Base-by-base conservation (phyloP, 805 yeast genomes). In the Saturnispora bothae region DNA sequence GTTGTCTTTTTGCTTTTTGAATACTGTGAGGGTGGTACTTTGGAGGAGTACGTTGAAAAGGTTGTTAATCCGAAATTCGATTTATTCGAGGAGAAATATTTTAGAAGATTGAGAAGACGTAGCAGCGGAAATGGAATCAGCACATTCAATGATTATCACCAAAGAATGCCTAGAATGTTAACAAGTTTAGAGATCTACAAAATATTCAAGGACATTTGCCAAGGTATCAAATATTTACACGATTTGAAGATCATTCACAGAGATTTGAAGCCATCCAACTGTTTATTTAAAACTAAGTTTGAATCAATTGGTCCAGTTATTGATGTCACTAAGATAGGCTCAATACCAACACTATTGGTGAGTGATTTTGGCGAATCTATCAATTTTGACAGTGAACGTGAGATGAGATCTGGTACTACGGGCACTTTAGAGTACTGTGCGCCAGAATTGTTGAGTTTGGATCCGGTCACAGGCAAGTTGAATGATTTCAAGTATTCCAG, bases 341-440 rank as follows among this genome's bases (percentile, higher is more conserved):
- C 44, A 19, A 62, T 78, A 10, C 95, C 95, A 0, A 70, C 67
- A n/a, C 72, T 83, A 2, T 64, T 84, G 12, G 88, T 86, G 10
- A 78, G 94, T 31, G 96, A 86, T 59, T 81, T 86, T 55, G 96
- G 96, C 3, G 96, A 86, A 55, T 83, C 92, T 5, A 83, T 81
- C 46, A 64, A 81, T 45, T 78, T 78, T 38, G 85, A 89, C 12
- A 74, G 69, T 18, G 36, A 34, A 28, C 29, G 34, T 34, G 32
- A 34, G n/a, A 38, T 32, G 21, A 77, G 88, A 1, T 77, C 86
- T 4, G 96, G 96, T 0, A 72, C 77, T 31, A 86, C 96, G 0
- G 96, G 96, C 0, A 86, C 96, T 0, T 51, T 85, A 6, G 96
- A 85, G 50, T 86, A 76, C 49, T 77, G 85, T 16, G 95, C 95